These are phyloP conservation scores for Colletotrichum kahawae DNA, from an alignment of 2,329 filamentous ascomycete species.

Conservation along the genomic window DNA sequence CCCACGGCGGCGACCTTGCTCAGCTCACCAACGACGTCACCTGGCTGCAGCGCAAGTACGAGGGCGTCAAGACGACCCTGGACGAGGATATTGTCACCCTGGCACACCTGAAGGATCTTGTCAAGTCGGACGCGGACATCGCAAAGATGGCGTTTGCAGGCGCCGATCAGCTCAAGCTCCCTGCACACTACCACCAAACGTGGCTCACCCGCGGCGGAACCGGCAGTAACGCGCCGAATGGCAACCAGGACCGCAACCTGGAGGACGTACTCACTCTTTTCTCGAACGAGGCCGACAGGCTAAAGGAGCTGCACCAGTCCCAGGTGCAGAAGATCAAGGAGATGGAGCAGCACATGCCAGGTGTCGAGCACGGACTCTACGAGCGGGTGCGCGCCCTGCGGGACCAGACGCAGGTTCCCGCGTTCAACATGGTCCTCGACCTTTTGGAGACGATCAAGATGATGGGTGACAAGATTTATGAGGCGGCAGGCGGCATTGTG, in stretches of 20 bases:
- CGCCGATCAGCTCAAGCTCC: conserved; percentile 76
- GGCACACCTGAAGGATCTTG: conserved; percentile 63
- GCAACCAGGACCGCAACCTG: conserved; percentile 46
- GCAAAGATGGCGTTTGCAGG: conserved; percentile 75
- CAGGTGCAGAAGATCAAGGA: conserved; percentile 37
- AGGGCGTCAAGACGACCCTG: conserved; percentile 47
- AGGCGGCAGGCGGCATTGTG: conserved; percentile 21
- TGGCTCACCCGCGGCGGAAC: conserved; percentile 43
- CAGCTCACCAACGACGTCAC: conserved; percentile 52
- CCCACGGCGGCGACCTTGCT: conserved; percentile 54
- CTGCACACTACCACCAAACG: conserved; percentile 58
- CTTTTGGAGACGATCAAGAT: conserved; percentile 25
- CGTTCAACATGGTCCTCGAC: conserved; percentile 22
- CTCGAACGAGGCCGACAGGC: conserved; percentile 24
- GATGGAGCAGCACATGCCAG: conserved; percentile 53
- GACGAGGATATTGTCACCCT: conserved; percentile 67
- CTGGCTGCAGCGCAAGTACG: conserved; percentile 56
- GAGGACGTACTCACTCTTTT: conserved; percentile 22
- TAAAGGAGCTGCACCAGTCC: conserved; percentile 46
- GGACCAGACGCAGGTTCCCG: conserved; percentile 22
- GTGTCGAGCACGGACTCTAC: conserved; percentile 51
- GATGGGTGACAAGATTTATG: conserved; percentile 24
- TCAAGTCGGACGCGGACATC: conserved; percentile 70
- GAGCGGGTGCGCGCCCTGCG: conserved; percentile 28
- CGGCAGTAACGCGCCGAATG: conserved; percentile 29